Evolutionary conservation across 768 basidiomycete genomes (phyloP).

Genomic region (Cystobasidium tubakii): DNA sequence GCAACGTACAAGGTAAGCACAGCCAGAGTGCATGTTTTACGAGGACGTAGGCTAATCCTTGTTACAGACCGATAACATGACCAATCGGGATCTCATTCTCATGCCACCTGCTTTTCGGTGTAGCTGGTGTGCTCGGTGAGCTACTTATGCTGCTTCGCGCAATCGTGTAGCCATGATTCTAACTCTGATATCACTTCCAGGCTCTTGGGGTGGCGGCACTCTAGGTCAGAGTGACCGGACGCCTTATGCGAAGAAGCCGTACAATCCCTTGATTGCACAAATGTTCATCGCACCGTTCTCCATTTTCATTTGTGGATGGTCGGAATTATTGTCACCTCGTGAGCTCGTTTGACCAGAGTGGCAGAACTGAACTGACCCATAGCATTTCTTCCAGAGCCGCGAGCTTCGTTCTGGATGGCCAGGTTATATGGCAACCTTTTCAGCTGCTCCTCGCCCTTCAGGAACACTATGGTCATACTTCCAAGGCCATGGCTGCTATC

Average conservation of each 20-base stretch:
- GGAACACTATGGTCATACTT: conserved; percentile 37
- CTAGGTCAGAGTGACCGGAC: conserved; percentile 43
- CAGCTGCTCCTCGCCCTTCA: conserved; percentile 42
- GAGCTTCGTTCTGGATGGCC: conserved; percentile 6
- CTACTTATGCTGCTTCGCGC: conserved; percentile 36
- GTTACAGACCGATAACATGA: conserved; percentile 16
- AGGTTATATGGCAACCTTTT: conserved; percentile 23
- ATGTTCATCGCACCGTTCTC: conserved; percentile 42
- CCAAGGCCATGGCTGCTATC: conserved; percentile 43
- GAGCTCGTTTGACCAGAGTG: conserved; percentile 8
- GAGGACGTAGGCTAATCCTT: not conserved
- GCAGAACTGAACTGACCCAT: not conserved
- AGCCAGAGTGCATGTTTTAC: not conserved
- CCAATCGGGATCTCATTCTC: conserved; percentile 45
- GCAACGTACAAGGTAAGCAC: not conserved
- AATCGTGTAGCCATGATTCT: too few species aligned
- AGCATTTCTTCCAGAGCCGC: conserved; percentile 16
- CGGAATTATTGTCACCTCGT: conserved; percentile 42
- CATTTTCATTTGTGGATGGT: conserved; percentile 41
- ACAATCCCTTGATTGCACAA: conserved; percentile 33
- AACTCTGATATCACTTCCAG: conserved; percentile 15
- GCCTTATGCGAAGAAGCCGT: conserved; percentile 38
- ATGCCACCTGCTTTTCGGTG: conserved; percentile 36
- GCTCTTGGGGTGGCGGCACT: conserved; percentile 42
- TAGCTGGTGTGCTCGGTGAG: conserved; percentile 40